These are phyloP conservation scores for Xylariaceae sp. DNA, from an alignment of 2,329 filamentous ascomycete species.

Conservation along the genomic window DNA sequence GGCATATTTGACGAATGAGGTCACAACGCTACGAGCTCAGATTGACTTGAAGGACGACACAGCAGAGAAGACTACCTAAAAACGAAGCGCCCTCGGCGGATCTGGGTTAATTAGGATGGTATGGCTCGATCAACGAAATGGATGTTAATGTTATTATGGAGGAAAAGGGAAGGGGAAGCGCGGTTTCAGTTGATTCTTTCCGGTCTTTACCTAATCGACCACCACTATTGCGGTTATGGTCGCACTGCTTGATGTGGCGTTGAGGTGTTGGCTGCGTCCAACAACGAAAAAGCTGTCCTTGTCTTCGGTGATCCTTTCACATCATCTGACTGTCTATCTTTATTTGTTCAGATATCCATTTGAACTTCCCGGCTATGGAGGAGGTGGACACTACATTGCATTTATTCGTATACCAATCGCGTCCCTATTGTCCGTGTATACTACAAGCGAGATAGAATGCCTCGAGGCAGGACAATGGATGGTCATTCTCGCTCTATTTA, in stretches of 20 bases:
- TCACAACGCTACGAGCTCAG: conserved; percentile 44
- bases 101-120: conserved; percentile 1
- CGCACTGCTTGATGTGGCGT: conserved; percentile 21
- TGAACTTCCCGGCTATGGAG: conserved; percentile 18
- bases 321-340: conserved; percentile 29
- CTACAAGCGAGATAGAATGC: conserved; percentile 39
- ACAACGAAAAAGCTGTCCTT: conserved; percentile 23
- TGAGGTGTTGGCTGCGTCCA: conserved; percentile 19
- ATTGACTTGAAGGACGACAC: conserved; percentile 35
- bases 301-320: background rate
- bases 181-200: conserved; percentile 18
- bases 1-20: conserved; percentile 43
- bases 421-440: conserved; percentile 34
- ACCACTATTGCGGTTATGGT: conserved; percentile 11
- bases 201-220: conserved; percentile 8
- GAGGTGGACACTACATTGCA: conserved; percentile 15
- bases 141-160: background rate
- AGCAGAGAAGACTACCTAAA: conserved; percentile 32
- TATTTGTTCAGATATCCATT: conserved; percentile 38
- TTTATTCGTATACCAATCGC: conserved; percentile 22
- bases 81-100: background rate
- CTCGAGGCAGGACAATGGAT: conserved; percentile 34
- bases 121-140: background rate
- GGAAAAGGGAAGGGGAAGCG: background rate
- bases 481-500: conserved; percentile 28